Evolutionary conservation across 116 monocot genomes (phyloP).

Genomic region (Posidonia oceanica): DNA sequence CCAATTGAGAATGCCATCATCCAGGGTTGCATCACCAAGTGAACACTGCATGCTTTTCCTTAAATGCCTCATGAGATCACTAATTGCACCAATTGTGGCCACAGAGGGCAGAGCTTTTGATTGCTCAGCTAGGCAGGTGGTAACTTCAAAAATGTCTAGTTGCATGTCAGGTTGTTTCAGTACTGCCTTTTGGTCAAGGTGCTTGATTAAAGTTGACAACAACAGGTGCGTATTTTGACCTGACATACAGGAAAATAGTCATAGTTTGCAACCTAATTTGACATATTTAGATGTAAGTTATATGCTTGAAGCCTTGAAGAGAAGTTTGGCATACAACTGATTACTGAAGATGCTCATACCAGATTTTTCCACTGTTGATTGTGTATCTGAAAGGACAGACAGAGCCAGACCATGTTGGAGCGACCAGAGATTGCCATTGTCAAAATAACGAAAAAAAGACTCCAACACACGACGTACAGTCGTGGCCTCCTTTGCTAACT

Average conservation of each 20-base stretch:
- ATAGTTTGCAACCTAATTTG: not conserved
- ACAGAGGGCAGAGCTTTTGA: constrained; percentile 50
- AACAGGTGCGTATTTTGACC: constrained; percentile 69
- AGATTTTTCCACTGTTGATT: constrained; percentile 55
- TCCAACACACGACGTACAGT: constrained; percentile 79
- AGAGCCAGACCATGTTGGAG: constrained; percentile 54
- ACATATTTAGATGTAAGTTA: not conserved
- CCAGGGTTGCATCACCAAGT: constrained; percentile 14
- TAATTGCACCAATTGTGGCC: constrained; percentile 55
- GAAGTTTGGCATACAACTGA: not conserved
- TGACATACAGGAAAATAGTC: constrained; percentile 16
- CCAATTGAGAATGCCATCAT: constrained; percentile 39
- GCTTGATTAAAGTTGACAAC: constrained; percentile 75
- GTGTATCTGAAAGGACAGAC: constrained; percentile 62
- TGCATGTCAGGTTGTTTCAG: constrained; percentile 65
- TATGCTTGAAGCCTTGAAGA: constrained; percentile 5
- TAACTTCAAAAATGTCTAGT: constrained; percentile 63
- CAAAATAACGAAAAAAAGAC: constrained; percentile 81
- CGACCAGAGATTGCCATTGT: constrained; percentile 61
- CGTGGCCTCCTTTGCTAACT: constrained; percentile 81
- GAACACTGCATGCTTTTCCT: constrained; percentile 55
- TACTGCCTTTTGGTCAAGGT: constrained; percentile 80
- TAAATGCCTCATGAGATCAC: constrained; percentile 70
- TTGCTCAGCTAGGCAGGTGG: constrained; percentile 42
- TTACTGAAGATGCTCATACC: constrained; percentile 27